phyloP scores from a whole-genome alignment of 495 filamentous ascomycete species.

The Aspergillus nanangensis region DNA sequence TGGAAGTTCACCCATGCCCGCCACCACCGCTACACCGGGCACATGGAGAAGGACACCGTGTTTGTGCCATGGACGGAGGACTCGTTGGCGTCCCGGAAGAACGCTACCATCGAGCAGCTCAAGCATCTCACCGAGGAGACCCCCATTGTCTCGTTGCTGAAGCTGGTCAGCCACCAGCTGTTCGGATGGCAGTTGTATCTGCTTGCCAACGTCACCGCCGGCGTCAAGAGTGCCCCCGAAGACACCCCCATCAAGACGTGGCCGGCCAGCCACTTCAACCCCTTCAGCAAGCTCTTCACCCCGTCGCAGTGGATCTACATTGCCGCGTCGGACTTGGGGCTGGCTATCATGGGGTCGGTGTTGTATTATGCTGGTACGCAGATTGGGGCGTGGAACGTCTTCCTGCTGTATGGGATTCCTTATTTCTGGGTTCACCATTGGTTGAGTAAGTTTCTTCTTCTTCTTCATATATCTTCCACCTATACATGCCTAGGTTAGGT shows the following conservation, averaged over 20 bases:
- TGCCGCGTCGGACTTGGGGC: constrained; percentile 55
- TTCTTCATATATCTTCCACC: constrained; percentile 3
- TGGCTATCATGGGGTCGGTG: constrained; percentile 39
- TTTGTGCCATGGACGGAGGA: constrained; percentile 50
- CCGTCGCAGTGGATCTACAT: constrained; percentile 51
- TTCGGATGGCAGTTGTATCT: constrained; percentile 56
- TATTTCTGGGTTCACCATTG: constrained; percentile 62
- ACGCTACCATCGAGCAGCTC: constrained; percentile 29
- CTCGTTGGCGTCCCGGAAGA: constrained; percentile 30
- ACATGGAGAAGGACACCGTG: constrained; percentile 56
- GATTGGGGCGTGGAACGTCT: constrained; percentile 47
- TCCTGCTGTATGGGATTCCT: constrained; percentile 48
- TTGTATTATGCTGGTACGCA: constrained; percentile 40
- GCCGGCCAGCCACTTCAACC: constrained; percentile 56
- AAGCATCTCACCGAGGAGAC: constrained; percentile 52
- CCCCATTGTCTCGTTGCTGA: constrained; percentile 45
- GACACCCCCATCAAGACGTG: constrained; percentile 37
- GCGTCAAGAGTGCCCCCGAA: constrained; percentile 39
- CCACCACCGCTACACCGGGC: constrained; percentile 62
- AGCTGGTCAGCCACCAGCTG: constrained; percentile 48
- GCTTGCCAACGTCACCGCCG: constrained; percentile 50
- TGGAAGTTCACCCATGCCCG: constrained; percentile 73
- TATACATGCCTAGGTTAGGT: background rate
- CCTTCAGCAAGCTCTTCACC: constrained; percentile 57
- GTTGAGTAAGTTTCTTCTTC: constrained; percentile 37